phyloP scores from a whole-genome alignment of 2,329 filamentous ascomycete species.

The Epichloe gansuensis region DNA sequence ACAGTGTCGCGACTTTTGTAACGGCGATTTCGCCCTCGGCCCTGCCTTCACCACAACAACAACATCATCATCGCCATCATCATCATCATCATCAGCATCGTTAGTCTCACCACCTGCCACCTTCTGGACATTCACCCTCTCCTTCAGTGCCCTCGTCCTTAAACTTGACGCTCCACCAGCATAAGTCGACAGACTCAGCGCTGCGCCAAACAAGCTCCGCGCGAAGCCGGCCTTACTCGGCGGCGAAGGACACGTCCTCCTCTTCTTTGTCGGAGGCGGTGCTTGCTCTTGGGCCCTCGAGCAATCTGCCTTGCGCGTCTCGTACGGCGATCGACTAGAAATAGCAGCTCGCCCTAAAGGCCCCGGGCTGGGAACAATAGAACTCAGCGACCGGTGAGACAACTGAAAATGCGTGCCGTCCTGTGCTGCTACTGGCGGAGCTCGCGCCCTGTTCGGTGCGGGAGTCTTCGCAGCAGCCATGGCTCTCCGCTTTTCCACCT shows the following conservation, averaged over 20 bases:
- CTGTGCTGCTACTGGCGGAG: conserved; percentile 9
- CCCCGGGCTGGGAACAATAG: conserved; percentile 18
- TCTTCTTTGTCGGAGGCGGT: conserved; percentile 16
- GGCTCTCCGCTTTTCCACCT: conserved; percentile 37
- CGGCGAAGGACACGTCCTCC: conserved; percentile 17
- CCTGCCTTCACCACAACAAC: conserved; percentile 6
- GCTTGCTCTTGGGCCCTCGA: conserved; percentile 6
- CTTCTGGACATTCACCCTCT: conserved; percentile 10
- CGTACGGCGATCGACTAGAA: conserved; percentile 22
- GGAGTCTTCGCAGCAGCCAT: conserved; percentile 28
- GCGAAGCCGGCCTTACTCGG: conserved; percentile 23
- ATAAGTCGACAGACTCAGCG: conserved; percentile 18
- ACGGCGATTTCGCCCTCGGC: background rate
- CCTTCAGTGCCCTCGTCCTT: conserved; percentile 10
- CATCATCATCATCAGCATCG: conserved; percentile 5
- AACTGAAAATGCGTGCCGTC: conserved; percentile 22
- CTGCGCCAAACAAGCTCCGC: conserved; percentile 23
- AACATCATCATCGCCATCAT: conserved; percentile 5
- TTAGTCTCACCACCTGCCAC: background rate
- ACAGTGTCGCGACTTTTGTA: background rate
- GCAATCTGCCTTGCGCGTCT: conserved; percentile 15
- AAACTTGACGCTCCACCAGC: conserved; percentile 8
- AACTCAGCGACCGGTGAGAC: conserved; percentile 32
- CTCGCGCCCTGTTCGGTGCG: conserved; percentile 7
- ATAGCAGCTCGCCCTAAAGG: conserved; percentile 22